Base-by-base conservation (phyloP, 1,284 basidiomycete species). In the Serendipita sp. region DNA sequence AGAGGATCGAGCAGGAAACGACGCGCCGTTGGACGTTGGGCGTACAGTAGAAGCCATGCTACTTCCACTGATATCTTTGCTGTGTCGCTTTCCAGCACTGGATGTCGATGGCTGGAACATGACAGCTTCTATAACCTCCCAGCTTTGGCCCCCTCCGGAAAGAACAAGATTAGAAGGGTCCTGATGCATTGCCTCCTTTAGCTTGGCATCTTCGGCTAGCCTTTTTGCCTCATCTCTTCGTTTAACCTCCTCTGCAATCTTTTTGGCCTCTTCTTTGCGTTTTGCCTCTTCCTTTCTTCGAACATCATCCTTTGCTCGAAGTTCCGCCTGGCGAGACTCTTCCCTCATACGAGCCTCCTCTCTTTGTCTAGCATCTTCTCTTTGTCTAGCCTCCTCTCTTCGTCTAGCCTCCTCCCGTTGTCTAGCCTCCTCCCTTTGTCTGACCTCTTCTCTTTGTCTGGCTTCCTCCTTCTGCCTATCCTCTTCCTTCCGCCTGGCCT, bases 151-250 rank as follows among this genome's bases (percentile, higher is more conserved):
- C 15, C n/a, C 32, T 3, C 60, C 63, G 35, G 64, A 49, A 30
- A 61, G n/a, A 41, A 62, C 30, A 32, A 32, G 17, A 10, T 41
- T 35, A 22, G 63, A 64, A 35, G 63, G 49, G 10, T 58, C 44
- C 49, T 64, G 38, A 34, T 64, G 61, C 44, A 61, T 69, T 62
- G 62, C 67, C 29, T 74, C 77, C 49, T 67, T 69, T n/a, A 72
- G 72, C 64, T 66, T 72, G 35, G 67, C 35, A 5, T 38, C 35
- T 38, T 38, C 35, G 12, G 35, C 35, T n/a, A 15, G n/a, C 15
- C 15, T 49, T 17, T 15, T 49, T 6, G 45, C 45, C 6, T 49
- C 45, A 17, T 17, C 45, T n/a, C 45, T 49, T 15, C 45, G 45
- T 49, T 17, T 29, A 49, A 15, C 17, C 15, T 49, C 45, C 45